Conservation (phyloP, 2,329 filamentous ascomycete species). For the Dryadomyces quercus-mongolicae region DNA sequence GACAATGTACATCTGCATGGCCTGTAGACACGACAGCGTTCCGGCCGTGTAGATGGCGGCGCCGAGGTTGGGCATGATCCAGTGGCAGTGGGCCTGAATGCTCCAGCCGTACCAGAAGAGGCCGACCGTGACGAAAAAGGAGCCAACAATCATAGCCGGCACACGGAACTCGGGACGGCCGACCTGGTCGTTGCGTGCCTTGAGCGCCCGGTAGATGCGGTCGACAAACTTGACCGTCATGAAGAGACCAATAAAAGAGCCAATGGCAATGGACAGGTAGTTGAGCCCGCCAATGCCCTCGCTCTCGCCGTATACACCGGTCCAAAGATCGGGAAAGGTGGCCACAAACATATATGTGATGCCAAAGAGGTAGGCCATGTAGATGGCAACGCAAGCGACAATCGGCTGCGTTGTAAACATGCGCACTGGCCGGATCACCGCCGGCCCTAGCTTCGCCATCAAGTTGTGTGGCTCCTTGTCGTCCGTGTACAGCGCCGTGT, state of each 20-base stretch:
- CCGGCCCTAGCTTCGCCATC: neutral
- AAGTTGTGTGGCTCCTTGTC: neutral
- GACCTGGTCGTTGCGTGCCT: neutral
- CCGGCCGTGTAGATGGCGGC: neutral
- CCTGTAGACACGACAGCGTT: neutral
- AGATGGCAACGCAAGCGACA: neutral
- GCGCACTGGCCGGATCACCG: neutral
- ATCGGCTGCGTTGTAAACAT: neutral
- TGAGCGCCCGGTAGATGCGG: neutral
- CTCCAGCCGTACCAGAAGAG: slow-evolving; percentile 1
- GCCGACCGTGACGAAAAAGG: neutral
- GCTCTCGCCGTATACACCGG: neutral
- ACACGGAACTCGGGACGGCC: neutral
- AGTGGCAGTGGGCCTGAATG: neutral
- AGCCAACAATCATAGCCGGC: neutral
- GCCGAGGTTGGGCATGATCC: neutral
- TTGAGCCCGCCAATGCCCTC: slow-evolving; percentile 1
- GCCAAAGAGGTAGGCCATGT: slow-evolving; percentile 2
- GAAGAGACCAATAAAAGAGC: neutral
- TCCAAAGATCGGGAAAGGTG: neutral
- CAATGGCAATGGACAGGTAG: neutral
- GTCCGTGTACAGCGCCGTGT: neutral
- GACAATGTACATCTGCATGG: neutral
- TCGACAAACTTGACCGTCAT: neutral
- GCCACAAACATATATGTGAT: neutral